These are phyloP conservation scores for Yamadazyma phyllophila DNA, from an alignment of 805 yeast species.

Conservation along the genomic window DNA sequence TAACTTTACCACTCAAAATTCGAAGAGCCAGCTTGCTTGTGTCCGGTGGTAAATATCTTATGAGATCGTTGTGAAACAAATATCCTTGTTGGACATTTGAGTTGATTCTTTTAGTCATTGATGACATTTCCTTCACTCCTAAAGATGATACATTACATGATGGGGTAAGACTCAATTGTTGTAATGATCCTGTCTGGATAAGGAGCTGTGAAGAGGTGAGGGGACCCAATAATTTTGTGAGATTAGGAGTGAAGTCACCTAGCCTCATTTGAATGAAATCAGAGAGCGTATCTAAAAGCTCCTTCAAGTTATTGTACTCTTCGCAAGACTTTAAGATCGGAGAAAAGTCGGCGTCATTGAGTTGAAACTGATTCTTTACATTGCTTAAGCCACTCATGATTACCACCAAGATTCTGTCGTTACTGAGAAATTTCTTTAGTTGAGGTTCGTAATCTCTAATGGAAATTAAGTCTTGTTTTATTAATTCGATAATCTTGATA, in stretches of 20 bases:
- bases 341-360: constrained; percentile 29
- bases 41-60: constrained; percentile 58
- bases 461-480: constrained; percentile 47
- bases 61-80: constrained; percentile 57
- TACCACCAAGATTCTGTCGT: constrained; percentile 68
- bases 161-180: constrained; percentile 64
- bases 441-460: constrained; percentile 29
- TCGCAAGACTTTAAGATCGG: constrained; percentile 46
- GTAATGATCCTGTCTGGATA: constrained; percentile 65
- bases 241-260: constrained; percentile 71
- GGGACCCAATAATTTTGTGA: constrained; percentile 69
- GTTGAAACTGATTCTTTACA: constrained; percentile 26
- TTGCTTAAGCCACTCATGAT: constrained; percentile 69
- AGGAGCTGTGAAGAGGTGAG: constrained; percentile 71
- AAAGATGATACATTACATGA: constrained; percentile 81
- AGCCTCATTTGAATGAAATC: constrained; percentile 56
- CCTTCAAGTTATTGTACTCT: constrained; percentile 45
- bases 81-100: constrained; percentile 62
- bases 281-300: constrained; percentile 43
- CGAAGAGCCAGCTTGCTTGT: constrained; percentile 69
- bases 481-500: constrained; percentile 47
- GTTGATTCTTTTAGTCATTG: constrained; percentile 18
- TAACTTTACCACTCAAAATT: constrained; percentile 73
- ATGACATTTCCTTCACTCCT: constrained; percentile 51
- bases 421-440: constrained; percentile 46